phyloP scores from a whole-genome alignment of 768 basidiomycete species.

The Kwoniella botswanensis region DNA sequence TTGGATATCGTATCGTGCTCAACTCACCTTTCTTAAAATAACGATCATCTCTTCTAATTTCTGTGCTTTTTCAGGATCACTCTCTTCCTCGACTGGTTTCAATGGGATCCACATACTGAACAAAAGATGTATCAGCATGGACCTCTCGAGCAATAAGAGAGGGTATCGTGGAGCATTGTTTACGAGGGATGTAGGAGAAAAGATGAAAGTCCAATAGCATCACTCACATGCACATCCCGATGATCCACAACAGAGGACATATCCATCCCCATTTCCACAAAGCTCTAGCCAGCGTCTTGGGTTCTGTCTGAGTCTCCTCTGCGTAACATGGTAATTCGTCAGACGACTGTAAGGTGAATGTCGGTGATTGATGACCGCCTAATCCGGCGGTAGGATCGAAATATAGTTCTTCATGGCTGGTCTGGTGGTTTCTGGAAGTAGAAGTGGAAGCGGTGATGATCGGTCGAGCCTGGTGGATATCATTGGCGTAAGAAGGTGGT shows the following conservation, averaged over 20 bases:
- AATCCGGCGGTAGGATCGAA: constrained; percentile 12
- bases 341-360: neutral
- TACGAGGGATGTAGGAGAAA: no score
- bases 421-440: neutral
- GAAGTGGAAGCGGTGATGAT: neutral
- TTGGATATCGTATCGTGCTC: no score
- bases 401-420: neutral
- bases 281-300: constrained; percentile 46
- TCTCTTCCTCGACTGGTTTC: constrained; percentile 44
- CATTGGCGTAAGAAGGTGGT: constrained; percentile 19
- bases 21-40: constrained; percentile 46
- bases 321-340: constrained; percentile 47
- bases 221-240: constrained; percentile 52
- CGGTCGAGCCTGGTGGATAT: neutral
- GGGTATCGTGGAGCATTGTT: neutral
- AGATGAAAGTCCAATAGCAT: neutral
- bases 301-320: constrained; percentile 42
- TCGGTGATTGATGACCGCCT: neutral
- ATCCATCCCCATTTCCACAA: constrained; percentile 50
- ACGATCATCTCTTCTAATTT: constrained; percentile 51
- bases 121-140: neutral
- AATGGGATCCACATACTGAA: constrained; percentile 50
- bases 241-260: constrained; percentile 45
- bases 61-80: constrained; percentile 47
- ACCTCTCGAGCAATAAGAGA: neutral